Evolutionary conservation across 2,329 filamentous ascomycete genomes (phyloP).

Genomic region (Myotisia sp.): DNA sequence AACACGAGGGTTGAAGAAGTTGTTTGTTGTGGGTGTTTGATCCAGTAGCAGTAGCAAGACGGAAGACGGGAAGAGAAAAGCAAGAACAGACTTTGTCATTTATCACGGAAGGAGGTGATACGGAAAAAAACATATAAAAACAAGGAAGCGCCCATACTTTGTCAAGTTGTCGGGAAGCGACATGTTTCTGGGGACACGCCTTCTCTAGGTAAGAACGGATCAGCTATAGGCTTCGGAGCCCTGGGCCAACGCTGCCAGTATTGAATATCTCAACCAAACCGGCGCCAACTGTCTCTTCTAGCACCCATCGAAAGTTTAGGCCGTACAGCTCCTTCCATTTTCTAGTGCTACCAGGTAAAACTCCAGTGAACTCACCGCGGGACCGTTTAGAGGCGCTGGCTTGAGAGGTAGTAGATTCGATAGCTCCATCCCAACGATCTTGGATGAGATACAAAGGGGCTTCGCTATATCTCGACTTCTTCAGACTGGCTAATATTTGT

Average conservation of each 20-base stretch:
- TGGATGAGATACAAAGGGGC: slow-evolving; percentile 39
- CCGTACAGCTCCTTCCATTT: slow-evolving; percentile 50
- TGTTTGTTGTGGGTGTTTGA: too few relatives aligned
- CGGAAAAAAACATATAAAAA: too few relatives aligned
- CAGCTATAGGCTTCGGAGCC: slow-evolving; percentile 33
- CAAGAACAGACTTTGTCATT: too few relatives aligned
- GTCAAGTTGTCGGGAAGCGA: too few relatives aligned
- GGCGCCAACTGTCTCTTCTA: slow-evolving; percentile 47
- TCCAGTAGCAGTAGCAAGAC: too few relatives aligned
- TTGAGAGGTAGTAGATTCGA: slow-evolving; percentile 29
- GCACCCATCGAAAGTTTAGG: slow-evolving; percentile 44
- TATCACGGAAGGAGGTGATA: too few relatives aligned
- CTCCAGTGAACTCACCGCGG: slow-evolving; percentile 42
- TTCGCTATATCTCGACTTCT: slow-evolving; percentile 39
- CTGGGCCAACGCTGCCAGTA: slow-evolving; percentile 47
- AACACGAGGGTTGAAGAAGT: too few relatives aligned
- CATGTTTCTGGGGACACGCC: too few relatives aligned
- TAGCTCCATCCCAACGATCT: slow-evolving; percentile 51
- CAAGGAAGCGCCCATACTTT: too few relatives aligned
- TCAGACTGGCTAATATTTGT: slow-evolving; percentile 41
- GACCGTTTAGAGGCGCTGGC: slow-evolving; percentile 38
- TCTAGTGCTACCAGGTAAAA: slow-evolving; percentile 44
- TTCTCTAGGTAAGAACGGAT: too few relatives aligned
- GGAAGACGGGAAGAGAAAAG: too few relatives aligned
- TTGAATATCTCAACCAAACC: slow-evolving; percentile 49